phyloP scores from a whole-genome alignment of 148 eudicot species.

The Vaccinium corymbosum region DNA sequence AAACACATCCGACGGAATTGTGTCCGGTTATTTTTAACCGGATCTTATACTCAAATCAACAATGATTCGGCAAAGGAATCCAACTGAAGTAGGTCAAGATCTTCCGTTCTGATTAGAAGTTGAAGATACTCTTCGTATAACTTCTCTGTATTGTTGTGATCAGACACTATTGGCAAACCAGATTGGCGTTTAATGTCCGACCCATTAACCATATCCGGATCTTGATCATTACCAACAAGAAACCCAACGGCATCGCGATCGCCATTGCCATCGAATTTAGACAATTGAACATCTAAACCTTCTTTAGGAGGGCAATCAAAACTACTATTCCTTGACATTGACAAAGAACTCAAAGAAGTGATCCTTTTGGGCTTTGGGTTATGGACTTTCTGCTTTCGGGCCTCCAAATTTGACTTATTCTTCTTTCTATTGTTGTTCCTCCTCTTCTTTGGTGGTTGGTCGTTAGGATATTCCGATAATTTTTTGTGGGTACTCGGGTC shows the following conservation, averaged over 20 bases:
- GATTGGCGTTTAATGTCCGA: conserved; percentile 16
- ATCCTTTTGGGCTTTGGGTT: conserved; percentile 43
- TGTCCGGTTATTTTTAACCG: neutral
- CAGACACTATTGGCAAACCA: neutral
- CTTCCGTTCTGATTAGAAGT: conserved; percentile 33
- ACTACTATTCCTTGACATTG: conserved; percentile 35
- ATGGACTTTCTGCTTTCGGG: conserved; percentile 30
- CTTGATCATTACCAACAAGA: neutral
- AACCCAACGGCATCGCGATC: conserved; percentile 15
- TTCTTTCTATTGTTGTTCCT: conserved; percentile 13
- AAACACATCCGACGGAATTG: neutral
- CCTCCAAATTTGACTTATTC: neutral
- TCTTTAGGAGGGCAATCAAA: conserved; percentile 21
- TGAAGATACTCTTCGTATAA: conserved; percentile 55
- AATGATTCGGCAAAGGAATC: conserved; percentile 20
- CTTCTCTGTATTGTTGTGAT: conserved; percentile 28
- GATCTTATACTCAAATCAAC: neutral
- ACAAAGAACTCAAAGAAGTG: conserved; percentile 19
- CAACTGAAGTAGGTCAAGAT: conserved; percentile 13
- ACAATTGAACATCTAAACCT: conserved; percentile 24
- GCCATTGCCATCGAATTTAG: conserved; percentile 11
- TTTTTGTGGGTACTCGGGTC: conserved; percentile 37
- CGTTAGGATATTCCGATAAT: conserved; percentile 8
- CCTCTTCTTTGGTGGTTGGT: conserved; percentile 16
- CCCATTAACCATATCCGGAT: neutral